Base-by-base conservation (phyloP, 2,329 filamentous ascomycete species). In the Claviceps africana region DNA sequence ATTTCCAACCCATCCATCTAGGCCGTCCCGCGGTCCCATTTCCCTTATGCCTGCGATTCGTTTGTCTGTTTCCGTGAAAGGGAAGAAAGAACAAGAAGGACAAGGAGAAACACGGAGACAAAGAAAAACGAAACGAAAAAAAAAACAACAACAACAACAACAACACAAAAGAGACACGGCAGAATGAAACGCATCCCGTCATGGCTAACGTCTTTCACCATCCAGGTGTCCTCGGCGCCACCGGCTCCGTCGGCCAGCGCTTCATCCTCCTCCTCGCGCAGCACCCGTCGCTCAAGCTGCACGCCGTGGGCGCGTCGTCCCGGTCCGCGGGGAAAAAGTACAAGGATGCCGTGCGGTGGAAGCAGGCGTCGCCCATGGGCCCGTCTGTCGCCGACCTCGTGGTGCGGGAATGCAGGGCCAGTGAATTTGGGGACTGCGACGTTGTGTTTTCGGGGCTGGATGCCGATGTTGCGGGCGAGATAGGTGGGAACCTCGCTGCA, bases 271-370 rank as follows among this genome's bases (percentile, higher is more conserved):
- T 97, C 50, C 84, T 97, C 56, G 83, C 87, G 45, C 78, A 88
- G 51, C 91, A 97, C 71, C 90, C 91, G 17, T 80, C 86, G 68
- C 86, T 97, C 62, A 81, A 82, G 57, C 82, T 97, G 53, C 85
- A 93, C 58, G 89, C 89, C 54, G 81, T 97, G 48, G 93, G 93
- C 57, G 93, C 93, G 37, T 95, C 89, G 19, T 81, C 87, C 54
- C 81, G 88, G 54, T 95, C 89, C 10, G 88, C 88, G 7, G 90
- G 90, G 64, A 96, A 96, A 76, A 86, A 85, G 65, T 97, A 97
- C 76, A 85, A 84, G 69, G 88, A 95, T 78, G 91, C 90, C 40
- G 90, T 94, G 56, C 81, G 81, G 62, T 97, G 93, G 93, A 96
- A 96, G 76, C 91, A 97, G 72, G 79, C 86, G 10, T 73, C 80